Evolutionary conservation across 768 basidiomycete genomes (phyloP).

Genomic region (Pisolithus orientalis): DNA sequence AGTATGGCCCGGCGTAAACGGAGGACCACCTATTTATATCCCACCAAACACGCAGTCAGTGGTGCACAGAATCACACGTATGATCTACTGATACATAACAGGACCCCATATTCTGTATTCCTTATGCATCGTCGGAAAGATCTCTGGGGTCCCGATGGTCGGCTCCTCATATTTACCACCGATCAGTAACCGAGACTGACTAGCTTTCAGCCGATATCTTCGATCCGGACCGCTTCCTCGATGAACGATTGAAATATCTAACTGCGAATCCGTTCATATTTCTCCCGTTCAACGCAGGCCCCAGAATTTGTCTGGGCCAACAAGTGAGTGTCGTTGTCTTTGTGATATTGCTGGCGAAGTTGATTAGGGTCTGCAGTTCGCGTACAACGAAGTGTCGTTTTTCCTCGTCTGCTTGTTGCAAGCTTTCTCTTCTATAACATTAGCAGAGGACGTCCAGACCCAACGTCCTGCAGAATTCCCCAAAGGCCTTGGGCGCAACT

Average conservation of each 20-base stretch:
- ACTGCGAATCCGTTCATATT: conserved; percentile 50
- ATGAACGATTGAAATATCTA: conserved; percentile 52
- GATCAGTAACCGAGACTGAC: not conserved
- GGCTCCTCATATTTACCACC: not conserved
- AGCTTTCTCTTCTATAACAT: too few relatives aligned
- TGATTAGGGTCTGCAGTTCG: conserved; percentile 37
- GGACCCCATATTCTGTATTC: conserved; percentile 41
- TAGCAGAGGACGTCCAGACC: conserved; percentile 10
- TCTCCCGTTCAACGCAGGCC: conserved; percentile 36
- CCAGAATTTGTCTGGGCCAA: conserved; percentile 28
- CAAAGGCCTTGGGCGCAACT: conserved; percentile 27
- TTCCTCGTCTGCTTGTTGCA: too few relatives aligned
- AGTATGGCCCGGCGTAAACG: conserved; percentile 18
- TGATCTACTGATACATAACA: conserved; percentile 9
- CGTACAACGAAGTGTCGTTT: conserved; percentile 50
- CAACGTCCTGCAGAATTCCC: conserved; percentile 44
- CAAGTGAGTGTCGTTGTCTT: not conserved
- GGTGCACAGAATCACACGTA: not conserved
- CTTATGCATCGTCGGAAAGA: conserved; percentile 18
- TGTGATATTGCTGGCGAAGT: not conserved
- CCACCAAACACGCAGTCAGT: conserved; percentile 27
- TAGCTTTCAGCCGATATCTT: conserved; percentile 40
- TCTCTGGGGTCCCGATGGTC: conserved; percentile 70
- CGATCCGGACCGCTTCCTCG: conserved; percentile 65
- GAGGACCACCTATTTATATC: conserved; percentile 25